These are phyloP conservation scores for Groenewaldozyma sp. DNA, from an alignment of 1,139 yeast species.

Conservation along the genomic window DNA sequence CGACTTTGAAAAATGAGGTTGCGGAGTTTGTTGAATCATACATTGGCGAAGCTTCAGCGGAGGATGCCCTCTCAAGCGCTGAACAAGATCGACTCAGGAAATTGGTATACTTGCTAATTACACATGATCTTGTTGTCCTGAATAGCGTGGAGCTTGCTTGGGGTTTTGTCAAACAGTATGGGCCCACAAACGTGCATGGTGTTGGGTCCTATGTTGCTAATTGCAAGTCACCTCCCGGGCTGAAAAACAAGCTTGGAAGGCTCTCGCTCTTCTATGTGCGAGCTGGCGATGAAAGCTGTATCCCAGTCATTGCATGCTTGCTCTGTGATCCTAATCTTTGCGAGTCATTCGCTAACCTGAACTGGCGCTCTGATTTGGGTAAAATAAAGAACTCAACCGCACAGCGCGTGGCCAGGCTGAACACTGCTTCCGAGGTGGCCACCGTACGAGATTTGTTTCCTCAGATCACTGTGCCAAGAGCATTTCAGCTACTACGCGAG, in stretches of 20 bases:
- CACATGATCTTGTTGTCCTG: slow-evolving; percentile 8
- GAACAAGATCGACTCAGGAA: slow-evolving; percentile 8
- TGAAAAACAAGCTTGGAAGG: slow-evolving; percentile 15
- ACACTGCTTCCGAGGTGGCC: slow-evolving; percentile 12
- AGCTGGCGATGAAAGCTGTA: slow-evolving; percentile 3
- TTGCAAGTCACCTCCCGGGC: slow-evolving; percentile 10
- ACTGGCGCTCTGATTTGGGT: slow-evolving; percentile 10
- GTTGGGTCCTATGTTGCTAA: slow-evolving; percentile 14
- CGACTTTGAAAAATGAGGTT: slow-evolving; percentile 1
- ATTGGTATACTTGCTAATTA: slow-evolving; percentile 13
- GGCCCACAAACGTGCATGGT: slow-evolving; percentile 18
- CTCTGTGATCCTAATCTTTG: slow-evolving; percentile 11
- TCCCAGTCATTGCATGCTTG: slow-evolving; percentile 7
- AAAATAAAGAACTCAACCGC: slow-evolving; percentile 5
- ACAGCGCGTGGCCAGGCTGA: slow-evolving; percentile 7
- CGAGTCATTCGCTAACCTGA: slow-evolving; percentile 10
- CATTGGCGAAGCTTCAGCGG: slow-evolving; percentile 7
- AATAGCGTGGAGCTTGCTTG: slow-evolving; percentile 24
- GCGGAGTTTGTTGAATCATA: slow-evolving; percentile 9
- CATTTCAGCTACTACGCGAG: slow-evolving; percentile 30
- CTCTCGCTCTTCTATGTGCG: slow-evolving; percentile 12
- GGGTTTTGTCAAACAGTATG: slow-evolving; percentile 23
- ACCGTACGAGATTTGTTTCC: slow-evolving; percentile 24
- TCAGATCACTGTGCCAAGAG: slow-evolving; percentile 8
- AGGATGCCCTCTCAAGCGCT: not conserved